Percentiles rank a stretch among this genome's conserved stretches.
Evolutionary conservation across 2,329 filamentous ascomycete species (phyloP).

Genomic region (Monosporascus sp.): DNA sequence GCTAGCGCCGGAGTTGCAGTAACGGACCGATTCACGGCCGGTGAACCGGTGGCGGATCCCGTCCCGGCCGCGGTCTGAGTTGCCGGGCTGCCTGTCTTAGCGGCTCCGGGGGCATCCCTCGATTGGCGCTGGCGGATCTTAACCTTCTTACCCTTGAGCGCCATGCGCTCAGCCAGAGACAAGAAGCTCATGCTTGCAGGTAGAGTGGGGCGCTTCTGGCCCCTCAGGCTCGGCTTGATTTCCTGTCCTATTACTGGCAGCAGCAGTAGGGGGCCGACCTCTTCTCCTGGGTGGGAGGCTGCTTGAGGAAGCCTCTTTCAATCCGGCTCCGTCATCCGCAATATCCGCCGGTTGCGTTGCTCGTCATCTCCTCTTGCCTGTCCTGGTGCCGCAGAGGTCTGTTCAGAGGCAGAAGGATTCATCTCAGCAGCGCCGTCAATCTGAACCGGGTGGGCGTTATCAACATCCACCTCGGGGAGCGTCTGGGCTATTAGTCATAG

Average conservation of each 20-base stretch:
- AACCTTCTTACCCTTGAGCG: conserved; percentile 46
- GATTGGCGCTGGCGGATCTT: conserved; percentile 36
- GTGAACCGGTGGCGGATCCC: neutral
- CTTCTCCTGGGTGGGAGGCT: conserved; percentile 20
- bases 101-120: conserved; percentile 3
- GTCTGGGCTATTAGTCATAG: too few relatives aligned
- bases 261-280: conserved; percentile 29
- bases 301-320: neutral
- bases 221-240: too few relatives aligned
- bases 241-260: too few relatives aligned
- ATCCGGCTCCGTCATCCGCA: neutral
- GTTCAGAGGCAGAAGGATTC: conserved; percentile 17
- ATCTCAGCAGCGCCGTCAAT: neutral
- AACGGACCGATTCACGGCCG: too few relatives aligned
- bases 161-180: conserved; percentile 54
- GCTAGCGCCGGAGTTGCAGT: conserved; percentile 3
- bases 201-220: conserved; percentile 6
- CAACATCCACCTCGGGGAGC: too few relatives aligned
- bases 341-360: conserved; percentile 5
- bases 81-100: conserved; percentile 1
- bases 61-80: neutral
- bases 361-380: conserved; percentile 22
- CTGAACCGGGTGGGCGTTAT: neutral
- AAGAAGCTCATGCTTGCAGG: conserved; percentile 31
- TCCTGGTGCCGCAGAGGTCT: conserved; percentile 31